Evolutionary conservation across 2,329 filamentous ascomycete species (phyloP).

Genomic region (Biscogniauxia sp.): DNA sequence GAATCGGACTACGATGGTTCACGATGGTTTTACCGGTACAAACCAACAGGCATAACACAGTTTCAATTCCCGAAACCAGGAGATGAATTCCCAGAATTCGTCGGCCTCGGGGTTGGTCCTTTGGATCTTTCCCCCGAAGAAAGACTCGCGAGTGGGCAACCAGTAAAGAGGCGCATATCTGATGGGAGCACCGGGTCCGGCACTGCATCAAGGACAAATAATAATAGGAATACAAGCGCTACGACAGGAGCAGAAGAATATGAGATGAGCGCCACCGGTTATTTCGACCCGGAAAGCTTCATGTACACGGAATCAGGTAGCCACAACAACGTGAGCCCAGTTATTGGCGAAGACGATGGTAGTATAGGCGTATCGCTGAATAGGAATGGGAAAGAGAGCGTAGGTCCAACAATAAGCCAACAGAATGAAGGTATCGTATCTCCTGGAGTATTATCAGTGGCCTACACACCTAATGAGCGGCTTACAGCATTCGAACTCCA

Average conservation of each 20-base stretch:
- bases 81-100: slow-evolving; percentile 56
- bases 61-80: slow-evolving; percentile 56
- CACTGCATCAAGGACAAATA: slow-evolving; percentile 19
- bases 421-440: not conserved
- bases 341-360: slow-evolving; percentile 41
- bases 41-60: slow-evolving; percentile 51
- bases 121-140: slow-evolving; percentile 50
- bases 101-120: slow-evolving; percentile 36
- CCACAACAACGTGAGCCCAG: slow-evolving; percentile 45
- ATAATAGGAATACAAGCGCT: slow-evolving; percentile 16
- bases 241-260: slow-evolving; percentile 24
- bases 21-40: slow-evolving; percentile 59
- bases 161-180: slow-evolving; percentile 37
- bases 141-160: slow-evolving; percentile 50
- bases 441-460: not conserved
- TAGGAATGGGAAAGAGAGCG: not conserved
- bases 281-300: slow-evolving; percentile 52
- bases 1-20: slow-evolving; percentile 56
- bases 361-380: slow-evolving; percentile 6
- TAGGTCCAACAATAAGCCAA: not conserved
- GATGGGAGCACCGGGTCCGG: slow-evolving; percentile 13
- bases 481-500: slow-evolving; percentile 20
- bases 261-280: slow-evolving; percentile 35
- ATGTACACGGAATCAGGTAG: slow-evolving; percentile 50
- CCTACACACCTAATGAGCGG: not conserved